These are phyloP conservation scores for Phytophthora tubulina DNA, from an alignment of 352 stramenopile species.

Conservation along the genomic window DNA sequence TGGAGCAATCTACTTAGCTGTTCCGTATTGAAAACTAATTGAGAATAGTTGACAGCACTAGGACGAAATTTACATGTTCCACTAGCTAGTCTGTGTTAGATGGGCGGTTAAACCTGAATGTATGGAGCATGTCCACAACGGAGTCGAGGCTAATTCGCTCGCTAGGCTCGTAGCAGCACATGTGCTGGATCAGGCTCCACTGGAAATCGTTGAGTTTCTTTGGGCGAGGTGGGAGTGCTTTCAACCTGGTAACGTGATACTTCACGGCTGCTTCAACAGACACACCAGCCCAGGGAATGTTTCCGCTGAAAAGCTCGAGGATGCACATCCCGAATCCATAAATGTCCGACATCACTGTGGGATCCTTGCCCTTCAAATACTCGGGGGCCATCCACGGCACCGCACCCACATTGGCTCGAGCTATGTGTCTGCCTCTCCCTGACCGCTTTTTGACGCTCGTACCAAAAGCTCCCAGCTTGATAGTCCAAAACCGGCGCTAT, in stretches of 20 bases:
- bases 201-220: slow-evolving; percentile 25
- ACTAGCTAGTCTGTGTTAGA: too few species aligned
- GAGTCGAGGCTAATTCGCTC: slow-evolving; percentile 32
- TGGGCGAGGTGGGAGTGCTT: slow-evolving; percentile 29
- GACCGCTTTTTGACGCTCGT: slow-evolving; percentile 41
- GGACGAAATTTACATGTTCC: too few species aligned
- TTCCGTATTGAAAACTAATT: slow-evolving; percentile 48
- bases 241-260: slow-evolving; percentile 39
- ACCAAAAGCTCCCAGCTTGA: slow-evolving; percentile 45
- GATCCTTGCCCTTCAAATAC: slow-evolving; percentile 19
- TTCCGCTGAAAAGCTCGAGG: slow-evolving; percentile 40
- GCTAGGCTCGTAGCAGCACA: slow-evolving; percentile 38
- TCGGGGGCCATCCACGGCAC: slow-evolving; percentile 46
- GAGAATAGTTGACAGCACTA: background rate
- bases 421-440: slow-evolving; percentile 11
- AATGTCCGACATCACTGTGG: slow-evolving; percentile 36
- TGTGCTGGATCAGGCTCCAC: slow-evolving; percentile 44
- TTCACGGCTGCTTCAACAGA: slow-evolving; percentile 35
- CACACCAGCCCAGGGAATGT: slow-evolving; percentile 35
- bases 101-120: slow-evolving; percentile 3
- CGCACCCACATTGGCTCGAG: slow-evolving; percentile 20
- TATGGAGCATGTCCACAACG: slow-evolving; percentile 39
- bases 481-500: background rate
- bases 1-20: slow-evolving; percentile 67
- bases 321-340: slow-evolving; percentile 50